A percentile compares a stretch with the other conserved stretches of the same genome.
These are phyloP conservation scores for Berberis thunbergii DNA, from an alignment of 164 flowering plant genomes.

Conservation along the genomic window DNA sequence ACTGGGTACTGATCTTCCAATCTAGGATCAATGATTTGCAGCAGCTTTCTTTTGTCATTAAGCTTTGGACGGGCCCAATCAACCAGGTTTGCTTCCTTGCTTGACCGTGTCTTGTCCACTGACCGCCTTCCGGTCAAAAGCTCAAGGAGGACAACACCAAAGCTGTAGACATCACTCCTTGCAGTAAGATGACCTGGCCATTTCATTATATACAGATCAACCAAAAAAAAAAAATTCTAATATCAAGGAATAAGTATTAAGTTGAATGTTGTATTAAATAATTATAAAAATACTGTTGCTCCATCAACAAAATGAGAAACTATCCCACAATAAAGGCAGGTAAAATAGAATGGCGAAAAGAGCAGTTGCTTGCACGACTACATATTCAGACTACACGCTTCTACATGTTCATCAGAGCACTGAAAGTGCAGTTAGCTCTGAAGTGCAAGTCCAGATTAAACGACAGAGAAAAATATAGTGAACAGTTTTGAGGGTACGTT, in stretches of 20 bases:
- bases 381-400: too few species aligned
- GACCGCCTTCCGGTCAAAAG: slow-evolving; percentile 83
- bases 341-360: neutral
- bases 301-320: too few species aligned
- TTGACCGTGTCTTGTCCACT: slow-evolving; percentile 86
- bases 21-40: slow-evolving; percentile 87
- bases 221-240: too few species aligned
- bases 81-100: slow-evolving; percentile 87
- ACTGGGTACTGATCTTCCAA: slow-evolving; percentile 80
- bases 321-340: neutral
- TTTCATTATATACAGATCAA: too few species aligned
- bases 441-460: too few species aligned
- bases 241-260: too few species aligned
- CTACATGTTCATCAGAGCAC: too few species aligned
- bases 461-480: too few species aligned
- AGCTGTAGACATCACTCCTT: slow-evolving; percentile 93
- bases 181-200: slow-evolving; percentile 85
- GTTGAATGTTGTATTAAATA: too few species aligned
- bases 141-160: slow-evolving; percentile 94
- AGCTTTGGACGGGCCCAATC: slow-evolving; percentile 97
- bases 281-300: too few species aligned
- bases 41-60: slow-evolving; percentile 78
- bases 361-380: neutral
- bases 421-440: too few species aligned
- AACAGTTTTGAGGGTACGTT: too few species aligned